Evolutionary conservation across 192 early-diverging fungal genomes (phyloP).

Genomic region (Martensiomyces pterosporus): DNA sequence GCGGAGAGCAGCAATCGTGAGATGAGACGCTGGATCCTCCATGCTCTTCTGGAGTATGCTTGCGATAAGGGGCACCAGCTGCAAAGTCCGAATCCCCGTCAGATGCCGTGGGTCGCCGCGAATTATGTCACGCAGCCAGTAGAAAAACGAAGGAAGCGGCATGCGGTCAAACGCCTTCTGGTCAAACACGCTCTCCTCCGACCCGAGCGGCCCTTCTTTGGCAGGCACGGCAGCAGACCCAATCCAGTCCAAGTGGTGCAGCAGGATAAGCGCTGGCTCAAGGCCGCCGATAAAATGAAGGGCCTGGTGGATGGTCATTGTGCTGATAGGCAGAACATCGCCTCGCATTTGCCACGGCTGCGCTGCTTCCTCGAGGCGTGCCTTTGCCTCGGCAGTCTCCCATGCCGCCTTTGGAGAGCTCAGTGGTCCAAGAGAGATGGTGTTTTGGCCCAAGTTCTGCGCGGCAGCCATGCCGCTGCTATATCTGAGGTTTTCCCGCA

Average conservation of each 20-base stretch:
- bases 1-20: constrained; percentile 26
- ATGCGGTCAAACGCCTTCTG: constrained; percentile 15
- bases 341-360: constrained; percentile 29
- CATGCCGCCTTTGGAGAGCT: not conserved
- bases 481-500: constrained; percentile 19
- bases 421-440: constrained; percentile 5
- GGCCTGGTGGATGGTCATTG: constrained; percentile 23
- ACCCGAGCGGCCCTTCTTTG: constrained; percentile 31
- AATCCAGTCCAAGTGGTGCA: constrained; percentile 35
- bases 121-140: constrained; percentile 27
- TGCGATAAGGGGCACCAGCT: constrained; percentile 22
- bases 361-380: constrained; percentile 13
- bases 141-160: constrained; percentile 31
- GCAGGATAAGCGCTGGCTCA: constrained; percentile 18
- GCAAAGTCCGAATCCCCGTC: constrained; percentile 10
- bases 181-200: constrained; percentile 28
- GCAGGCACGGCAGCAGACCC: constrained; percentile 14
- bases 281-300: constrained; percentile 26
- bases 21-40: constrained; percentile 7
- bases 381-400: constrained; percentile 8
- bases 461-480: constrained; percentile 1
- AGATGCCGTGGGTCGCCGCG: constrained; percentile 23
- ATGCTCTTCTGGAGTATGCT: constrained; percentile 19
- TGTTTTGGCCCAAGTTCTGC: not conserved
- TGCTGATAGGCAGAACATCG: constrained; percentile 10